Evolutionary conservation across 2,329 filamentous ascomycete genomes (phyloP), one percentile per base, ranked within the genome.

Genomic region (Aspergillus pseudotamarii): DNA sequence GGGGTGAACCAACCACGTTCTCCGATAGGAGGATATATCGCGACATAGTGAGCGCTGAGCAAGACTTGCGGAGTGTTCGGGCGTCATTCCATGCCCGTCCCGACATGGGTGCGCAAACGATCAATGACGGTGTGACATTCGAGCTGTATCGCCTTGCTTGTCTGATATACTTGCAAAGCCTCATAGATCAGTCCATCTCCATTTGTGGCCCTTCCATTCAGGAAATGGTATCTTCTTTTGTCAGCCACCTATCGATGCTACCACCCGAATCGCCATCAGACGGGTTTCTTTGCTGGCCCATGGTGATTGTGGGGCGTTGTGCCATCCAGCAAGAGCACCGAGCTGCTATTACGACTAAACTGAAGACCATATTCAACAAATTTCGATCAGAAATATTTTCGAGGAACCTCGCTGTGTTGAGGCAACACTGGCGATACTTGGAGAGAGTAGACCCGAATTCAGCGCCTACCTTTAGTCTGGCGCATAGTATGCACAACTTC

Each of bases 241-340:
- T 64, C n/a, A 11, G 30, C 3, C 21, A 38, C 6, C 30, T 64
- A 6, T 23, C 26, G 10, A 21, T 46, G 43, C 14, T 46, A 54
- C 23, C 57, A 59, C 2, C 53, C 57, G 6, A 41, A 19, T 41
- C 38, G 36, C 46, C 57, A 9, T 55, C 57, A 6, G 50, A 62
- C 14, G 45, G 60, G 16, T 53, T 64, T 23, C n/a, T 60, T 14
- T 55, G 57, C 53, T 64, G 63, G 63, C 63, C 60, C 10, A 16
- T 64, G 30, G 60, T 64, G 11, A 32, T 62, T 9, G 51, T 41
- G 5, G 60, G 63, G 6, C 28, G 59, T n/a, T 60, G 51, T 19
- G 43, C 63, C 1, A 36, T 43, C 1, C 5, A n/a, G 10, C 21
- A 54, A 26, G 21, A 45, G 11, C 63, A 64, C 16, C 16, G 19